Percentiles rank a stretch among this genome's conserved stretches.
Evolutionary conservation across 106 monocot genomes (phyloP).

Genomic region (Dactylorhiza incarnata): DNA sequence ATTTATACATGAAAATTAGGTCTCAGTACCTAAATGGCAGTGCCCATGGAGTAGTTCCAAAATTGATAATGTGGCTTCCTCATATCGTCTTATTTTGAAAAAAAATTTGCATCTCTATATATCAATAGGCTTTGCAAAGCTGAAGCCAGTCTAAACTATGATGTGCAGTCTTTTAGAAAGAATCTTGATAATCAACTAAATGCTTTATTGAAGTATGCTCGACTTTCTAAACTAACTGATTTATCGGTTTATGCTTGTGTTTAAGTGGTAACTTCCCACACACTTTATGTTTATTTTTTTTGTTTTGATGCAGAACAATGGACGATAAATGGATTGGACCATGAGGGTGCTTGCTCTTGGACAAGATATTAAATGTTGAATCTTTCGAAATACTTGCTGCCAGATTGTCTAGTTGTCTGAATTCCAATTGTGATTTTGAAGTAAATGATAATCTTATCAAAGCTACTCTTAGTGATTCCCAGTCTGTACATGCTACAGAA

Average conservation of each 20-base stretch:
- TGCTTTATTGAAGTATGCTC: constrained; percentile 53
- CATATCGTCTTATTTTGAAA: constrained; percentile 52
- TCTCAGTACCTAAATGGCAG: constrained; percentile 32
- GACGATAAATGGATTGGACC: constrained; percentile 90
- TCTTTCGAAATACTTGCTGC: constrained; percentile 18
- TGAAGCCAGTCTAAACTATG: constrained; percentile 23
- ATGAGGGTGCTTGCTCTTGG: constrained; percentile 82
- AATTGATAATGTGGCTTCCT: constrained; percentile 64
- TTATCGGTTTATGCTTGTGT: neutral
- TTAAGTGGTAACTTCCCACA: neutral
- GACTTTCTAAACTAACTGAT: neutral
- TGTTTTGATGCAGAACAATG: constrained; percentile 42
- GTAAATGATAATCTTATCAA: constrained; percentile 32
- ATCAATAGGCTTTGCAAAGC: constrained; percentile 4
- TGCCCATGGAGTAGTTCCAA: constrained; percentile 70
- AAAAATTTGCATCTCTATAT: constrained; percentile 50
- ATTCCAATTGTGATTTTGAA: constrained; percentile 34
- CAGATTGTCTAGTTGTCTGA: constrained; percentile 31
- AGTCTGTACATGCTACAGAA: constrained; percentile 38
- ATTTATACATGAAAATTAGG: neutral
- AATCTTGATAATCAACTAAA: constrained; percentile 47
- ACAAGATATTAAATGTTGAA: constrained; percentile 22
- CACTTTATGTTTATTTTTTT: too few species aligned
- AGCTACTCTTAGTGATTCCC: constrained; percentile 42
- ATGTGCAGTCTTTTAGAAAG: constrained; percentile 54